A percentile compares a stretch with the other conserved stretches of the same genome.
Conservation (phyloP, 352 stramenopile genomes). For the Aphanomyces invadans region DNA sequence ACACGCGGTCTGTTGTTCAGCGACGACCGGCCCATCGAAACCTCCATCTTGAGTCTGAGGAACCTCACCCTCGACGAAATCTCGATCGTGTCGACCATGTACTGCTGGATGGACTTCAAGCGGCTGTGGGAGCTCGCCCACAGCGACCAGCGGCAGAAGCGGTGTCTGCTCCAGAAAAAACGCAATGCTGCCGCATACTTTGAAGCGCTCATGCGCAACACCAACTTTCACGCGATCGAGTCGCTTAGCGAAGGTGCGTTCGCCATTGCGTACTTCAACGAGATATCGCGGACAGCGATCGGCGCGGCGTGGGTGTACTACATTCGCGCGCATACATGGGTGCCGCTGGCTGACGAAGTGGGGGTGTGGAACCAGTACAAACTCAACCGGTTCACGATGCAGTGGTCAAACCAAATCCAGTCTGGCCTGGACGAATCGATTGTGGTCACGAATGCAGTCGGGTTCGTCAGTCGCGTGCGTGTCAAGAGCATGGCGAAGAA, state of each 20-base stretch:
- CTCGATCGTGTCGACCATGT: background rate
- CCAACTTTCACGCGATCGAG: background rate
- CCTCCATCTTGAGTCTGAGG: background rate
- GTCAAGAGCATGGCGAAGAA: slow-evolving; percentile 8
- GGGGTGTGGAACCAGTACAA: background rate
- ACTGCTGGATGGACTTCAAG: slow-evolving; percentile 15
- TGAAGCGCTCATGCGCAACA: slow-evolving; percentile 16
- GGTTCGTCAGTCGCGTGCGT: background rate
- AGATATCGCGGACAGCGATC: background rate
- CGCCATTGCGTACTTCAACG: background rate
- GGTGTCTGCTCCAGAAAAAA: background rate
- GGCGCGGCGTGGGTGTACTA: slow-evolving; percentile 9
- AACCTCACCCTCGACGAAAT: background rate
- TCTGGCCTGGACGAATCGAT: slow-evolving; percentile 4
- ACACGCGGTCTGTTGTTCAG: background rate
- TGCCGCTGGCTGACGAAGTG: background rate
- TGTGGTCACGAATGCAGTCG: slow-evolving; percentile 7
- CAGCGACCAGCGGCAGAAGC: background rate
- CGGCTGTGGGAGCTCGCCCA: slow-evolving; percentile 7
- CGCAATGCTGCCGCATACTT: slow-evolving; percentile 14
- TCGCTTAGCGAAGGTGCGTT: background rate
- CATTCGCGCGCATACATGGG: slow-evolving; percentile 1
- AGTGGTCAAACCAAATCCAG: slow-evolving; percentile 12
- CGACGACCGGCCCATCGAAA: background rate
- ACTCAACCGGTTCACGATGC: background rate